Evolutionary conservation across 345 rosid species (phyloP).

Genomic region (Citrus sinensis): DVS_A1.0 CM039169.1:30058501-30059000

Average conservation of each 20-base stretch:
- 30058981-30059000: constrained; percentile 69
- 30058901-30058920: constrained; percentile 59
- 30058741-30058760: constrained; percentile 55
- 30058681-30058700: constrained; percentile 64
- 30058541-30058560: not conserved
- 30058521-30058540: not conserved
- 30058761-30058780: constrained; percentile 43
- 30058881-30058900: constrained; percentile 41
- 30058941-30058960: constrained; percentile 53
- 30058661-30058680: constrained; percentile 64
- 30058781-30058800: constrained; percentile 71
- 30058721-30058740: constrained; percentile 72
- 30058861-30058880: constrained; percentile 46
- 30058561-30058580: constrained; percentile 36
- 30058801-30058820: constrained; percentile 64
- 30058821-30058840: constrained; percentile 59
- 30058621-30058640: constrained; percentile 62
- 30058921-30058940: constrained; percentile 82
- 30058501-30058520: not conserved
- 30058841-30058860: constrained; percentile 80
- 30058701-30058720: constrained; percentile 73
- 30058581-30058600: constrained; percentile 77
- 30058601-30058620: constrained; percentile 71
- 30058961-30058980: constrained; percentile 75
- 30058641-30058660: constrained; percentile 63